A percentile compares a stretch with the other conserved stretches of the same genome.
phyloP scores from a whole-genome alignment of 257 asterid genomes.

The Oldenlandia corymbosa region DNA sequence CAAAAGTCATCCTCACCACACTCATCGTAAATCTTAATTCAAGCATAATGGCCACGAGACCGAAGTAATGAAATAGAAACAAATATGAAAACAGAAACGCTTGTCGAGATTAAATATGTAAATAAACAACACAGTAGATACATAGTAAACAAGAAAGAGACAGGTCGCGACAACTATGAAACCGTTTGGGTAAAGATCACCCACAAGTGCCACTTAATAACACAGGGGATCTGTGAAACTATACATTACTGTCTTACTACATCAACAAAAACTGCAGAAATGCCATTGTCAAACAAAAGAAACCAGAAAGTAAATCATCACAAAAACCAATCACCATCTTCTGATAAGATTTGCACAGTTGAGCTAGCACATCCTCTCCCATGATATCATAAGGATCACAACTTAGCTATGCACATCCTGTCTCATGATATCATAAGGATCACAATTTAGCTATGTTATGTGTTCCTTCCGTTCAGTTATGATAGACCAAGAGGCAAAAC shows the following conservation, averaged over 20 bases:
- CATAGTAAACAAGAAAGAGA: constrained; percentile 9
- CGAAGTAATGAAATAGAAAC: background rate
- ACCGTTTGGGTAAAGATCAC: background rate
- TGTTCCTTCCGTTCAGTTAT: background rate
- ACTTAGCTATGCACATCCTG: background rate
- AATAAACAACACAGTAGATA: background rate
- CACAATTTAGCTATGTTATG: too few species aligned
- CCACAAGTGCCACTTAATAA: background rate
- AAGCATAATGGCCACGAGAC: background rate
- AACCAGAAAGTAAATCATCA: constrained; percentile 2
- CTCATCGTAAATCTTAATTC: background rate
- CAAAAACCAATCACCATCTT: constrained; percentile 2
- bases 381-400: background rate
- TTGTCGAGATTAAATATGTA: too few species aligned
- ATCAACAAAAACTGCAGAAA: background rate
- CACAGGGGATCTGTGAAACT: background rate
- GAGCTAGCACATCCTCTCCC: background rate
- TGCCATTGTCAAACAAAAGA: background rate
- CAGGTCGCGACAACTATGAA: background rate
- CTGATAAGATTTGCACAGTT: background rate
- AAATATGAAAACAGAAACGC: background rate
- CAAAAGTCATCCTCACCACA: background rate
- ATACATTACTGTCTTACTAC: background rate
- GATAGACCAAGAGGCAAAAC: background rate
- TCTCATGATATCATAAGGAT: background rate